A percentile compares a stretch with the other conserved stretches of the same genome.
Evolutionary conservation across 1,139 yeast species (phyloP).

Genomic region (Geotrichum cucujoidarum): DNA sequence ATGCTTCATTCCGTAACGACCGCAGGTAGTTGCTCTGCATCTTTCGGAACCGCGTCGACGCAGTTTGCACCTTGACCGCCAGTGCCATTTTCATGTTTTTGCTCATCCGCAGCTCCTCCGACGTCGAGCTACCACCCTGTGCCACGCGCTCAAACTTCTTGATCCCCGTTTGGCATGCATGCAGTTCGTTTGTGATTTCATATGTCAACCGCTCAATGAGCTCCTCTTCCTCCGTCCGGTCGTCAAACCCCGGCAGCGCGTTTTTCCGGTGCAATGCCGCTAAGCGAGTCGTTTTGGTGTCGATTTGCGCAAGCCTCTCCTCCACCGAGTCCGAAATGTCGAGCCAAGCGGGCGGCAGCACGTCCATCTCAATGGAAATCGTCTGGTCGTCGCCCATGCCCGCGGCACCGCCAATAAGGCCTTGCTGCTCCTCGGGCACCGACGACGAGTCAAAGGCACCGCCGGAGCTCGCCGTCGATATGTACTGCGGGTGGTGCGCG

Average conservation of each 20-base stretch:
- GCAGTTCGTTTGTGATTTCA: conserved; percentile 66
- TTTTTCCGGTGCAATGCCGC: conserved; percentile 73
- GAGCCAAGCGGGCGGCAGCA: conserved; percentile 70
- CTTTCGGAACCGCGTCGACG: conserved; percentile 72
- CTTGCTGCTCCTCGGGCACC: conserved; percentile 60
- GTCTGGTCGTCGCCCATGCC: conserved; percentile 26
- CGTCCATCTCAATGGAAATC: conserved; percentile 41
- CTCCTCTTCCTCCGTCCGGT: conserved; percentile 63
- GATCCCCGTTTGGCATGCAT: conserved; percentile 69
- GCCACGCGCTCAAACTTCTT: conserved; percentile 56
- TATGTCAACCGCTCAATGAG: conserved; percentile 73
- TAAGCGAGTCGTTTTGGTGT: conserved; percentile 50
- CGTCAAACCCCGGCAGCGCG: conserved; percentile 80
- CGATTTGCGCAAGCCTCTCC: conserved; percentile 48
- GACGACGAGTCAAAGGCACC: conserved; percentile 2
- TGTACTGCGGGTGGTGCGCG: conserved; percentile 37
- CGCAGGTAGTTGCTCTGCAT: conserved; percentile 85
- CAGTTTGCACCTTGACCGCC: conserved; percentile 78
- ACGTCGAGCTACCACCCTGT: conserved; percentile 36
- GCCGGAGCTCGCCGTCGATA: conserved; percentile 17
- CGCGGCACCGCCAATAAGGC: conserved; percentile 48
- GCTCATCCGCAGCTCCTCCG: conserved; percentile 57
- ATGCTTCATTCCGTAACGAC: conserved; percentile 39
- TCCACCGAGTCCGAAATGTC: conserved; percentile 73
- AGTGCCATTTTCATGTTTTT: conserved; percentile 77